Evolutionary conservation across 106 monocot species (phyloP), one percentile per base, ranked within the genome.

Genomic region (Iris macrosiphon): DNA sequence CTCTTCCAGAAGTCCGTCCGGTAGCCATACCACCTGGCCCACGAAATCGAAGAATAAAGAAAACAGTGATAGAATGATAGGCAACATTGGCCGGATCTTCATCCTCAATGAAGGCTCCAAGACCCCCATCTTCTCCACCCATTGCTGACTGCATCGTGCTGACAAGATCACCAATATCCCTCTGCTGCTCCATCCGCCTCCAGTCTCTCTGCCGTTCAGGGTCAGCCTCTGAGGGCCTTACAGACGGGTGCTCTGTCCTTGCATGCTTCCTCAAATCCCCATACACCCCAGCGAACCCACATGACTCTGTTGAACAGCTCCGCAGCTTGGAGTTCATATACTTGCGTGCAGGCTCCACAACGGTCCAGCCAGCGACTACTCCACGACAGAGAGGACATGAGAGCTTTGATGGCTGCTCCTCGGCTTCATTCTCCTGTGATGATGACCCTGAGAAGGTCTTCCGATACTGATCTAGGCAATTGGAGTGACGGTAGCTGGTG

Each of bases 401-500:
- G 2, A 88, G 60, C 20, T 72, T 63, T 2, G 9, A 18, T n/a
- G n/a, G n/a, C 37, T 61, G 57, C 10, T 51, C 29, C n/a, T 7
- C 62, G 6, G 4, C 48, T 11, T 12, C 44, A 0, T 67, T 59
- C 23, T 71, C 49, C 1, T 46, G 19, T 7, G 48, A 11, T 18
- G 57, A 30, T 1, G 68, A 69, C 15, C 18, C 72, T 11, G 72
- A 40, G 34, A 72, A 75, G 22, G 81, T 45, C 64, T 82, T 96
- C 33, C 77, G 57, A 31, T 77, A 96, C 65, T 86, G 96, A 19
- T 96, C 90, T 16, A 90, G 80, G 65, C 96, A 96, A 43, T 96
- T 96, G 23, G 96, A 96, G 61, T 86, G 96, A 32, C 89, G 79
- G 43, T 90, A 73, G 62, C 89, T 95, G 3, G 89, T 95, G 51